Percentiles rank a stretch among this genome's conserved stretches.
Evolutionary conservation across 192 early-diverging fungal species (phyloP).

Genomic region (Coemansia sp.): DNA sequence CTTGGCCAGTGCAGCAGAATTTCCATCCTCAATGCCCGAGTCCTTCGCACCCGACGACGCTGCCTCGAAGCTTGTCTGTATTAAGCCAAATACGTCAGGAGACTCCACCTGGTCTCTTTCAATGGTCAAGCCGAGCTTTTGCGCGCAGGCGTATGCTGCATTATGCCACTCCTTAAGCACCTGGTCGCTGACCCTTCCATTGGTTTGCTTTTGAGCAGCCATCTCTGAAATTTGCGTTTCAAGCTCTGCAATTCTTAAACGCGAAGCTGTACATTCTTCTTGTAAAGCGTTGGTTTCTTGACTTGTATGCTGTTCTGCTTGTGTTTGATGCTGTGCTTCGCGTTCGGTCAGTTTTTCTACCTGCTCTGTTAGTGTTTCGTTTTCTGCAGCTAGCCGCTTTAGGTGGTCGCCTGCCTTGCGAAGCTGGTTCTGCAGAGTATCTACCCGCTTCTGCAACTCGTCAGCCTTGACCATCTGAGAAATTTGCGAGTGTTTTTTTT

Average conservation of each 20-base stretch:
- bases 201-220: constrained; percentile 18
- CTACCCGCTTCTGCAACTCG: constrained; percentile 50
- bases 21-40: not conserved
- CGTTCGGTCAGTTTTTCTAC: constrained; percentile 43
- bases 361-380: constrained; percentile 48
- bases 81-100: constrained; percentile 16
- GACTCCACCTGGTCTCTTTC: constrained; percentile 17
- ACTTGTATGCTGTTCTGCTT: constrained; percentile 15
- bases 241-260: constrained; percentile 13
- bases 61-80: constrained; percentile 10
- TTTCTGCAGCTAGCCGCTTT: constrained; percentile 57
- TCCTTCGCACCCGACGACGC: not conserved
- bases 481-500: constrained; percentile 1
- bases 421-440: constrained; percentile 50
- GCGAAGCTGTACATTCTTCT: constrained; percentile 10
- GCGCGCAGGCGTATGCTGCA: constrained; percentile 30
- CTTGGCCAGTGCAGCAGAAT: constrained; percentile 5
- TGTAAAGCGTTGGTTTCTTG: constrained; percentile 1
- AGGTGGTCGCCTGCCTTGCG: constrained; percentile 56
- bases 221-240: constrained; percentile 23
- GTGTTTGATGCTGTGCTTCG: constrained; percentile 23
- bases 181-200: not conserved
- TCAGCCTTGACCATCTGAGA: constrained; percentile 31
- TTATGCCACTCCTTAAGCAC: constrained; percentile 38
- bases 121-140: constrained; percentile 16